Evolutionary conservation across 768 basidiomycete genomes (phyloP).

Genomic region (Hortiboletus campestris): DNA sequence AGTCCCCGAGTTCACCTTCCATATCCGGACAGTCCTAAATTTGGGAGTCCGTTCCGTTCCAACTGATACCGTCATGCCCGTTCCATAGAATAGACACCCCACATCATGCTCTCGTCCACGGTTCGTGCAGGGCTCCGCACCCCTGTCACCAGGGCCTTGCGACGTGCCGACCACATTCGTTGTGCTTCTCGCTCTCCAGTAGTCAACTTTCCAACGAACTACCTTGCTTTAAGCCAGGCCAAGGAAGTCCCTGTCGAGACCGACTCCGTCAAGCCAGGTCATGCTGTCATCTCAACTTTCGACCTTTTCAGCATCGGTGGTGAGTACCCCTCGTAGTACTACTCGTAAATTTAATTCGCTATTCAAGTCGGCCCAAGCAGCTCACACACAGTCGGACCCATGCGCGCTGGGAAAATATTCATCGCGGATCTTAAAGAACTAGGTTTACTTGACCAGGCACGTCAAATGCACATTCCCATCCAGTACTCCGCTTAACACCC

Average conservation of each 20-base stretch:
- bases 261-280: constrained; percentile 47
- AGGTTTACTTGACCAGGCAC: constrained; percentile 64
- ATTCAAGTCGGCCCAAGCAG: constrained; percentile 58
- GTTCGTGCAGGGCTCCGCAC: constrained; percentile 5
- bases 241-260: constrained; percentile 7
- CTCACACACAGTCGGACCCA: constrained; percentile 75
- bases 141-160: background rate
- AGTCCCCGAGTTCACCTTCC: background rate
- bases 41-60: background rate
- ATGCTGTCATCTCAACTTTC: constrained; percentile 92
- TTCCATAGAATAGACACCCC: background rate
- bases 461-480: constrained; percentile 6
- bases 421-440: constrained; percentile 71
- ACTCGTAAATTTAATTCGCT: background rate
- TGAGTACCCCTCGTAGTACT: constrained; percentile 32
- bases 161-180: constrained; percentile 9
- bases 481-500: background rate
- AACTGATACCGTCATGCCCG: background rate
- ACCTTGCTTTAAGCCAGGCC: background rate
- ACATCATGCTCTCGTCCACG: constrained; percentile 8
- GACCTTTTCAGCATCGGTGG: constrained; percentile 92
- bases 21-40: background rate
- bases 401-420: constrained; percentile 91
- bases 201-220: constrained; percentile 4
- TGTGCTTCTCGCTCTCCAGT: constrained; percentile 12